Evolutionary conservation across 495 filamentous ascomycete genomes (phyloP).

Genomic region (Thozetella sp.): DNA sequence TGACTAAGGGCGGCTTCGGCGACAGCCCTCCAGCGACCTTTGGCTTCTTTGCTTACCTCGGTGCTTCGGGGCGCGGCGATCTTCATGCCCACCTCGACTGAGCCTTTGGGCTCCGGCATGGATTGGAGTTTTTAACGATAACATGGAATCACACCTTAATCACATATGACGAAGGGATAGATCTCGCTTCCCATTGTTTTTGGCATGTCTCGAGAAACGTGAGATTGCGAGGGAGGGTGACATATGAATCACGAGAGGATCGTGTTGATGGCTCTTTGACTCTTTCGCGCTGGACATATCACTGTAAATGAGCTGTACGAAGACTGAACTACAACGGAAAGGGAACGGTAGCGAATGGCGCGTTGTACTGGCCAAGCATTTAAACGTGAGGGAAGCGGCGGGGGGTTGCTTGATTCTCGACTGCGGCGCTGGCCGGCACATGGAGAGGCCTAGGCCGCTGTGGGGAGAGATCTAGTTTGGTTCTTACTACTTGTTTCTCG

Average conservation of each 20-base stretch:
- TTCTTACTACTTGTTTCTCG: too few species aligned
- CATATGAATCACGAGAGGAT: constrained; percentile 30
- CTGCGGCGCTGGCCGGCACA: too few species aligned
- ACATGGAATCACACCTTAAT: background rate
- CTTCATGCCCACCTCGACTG: background rate
- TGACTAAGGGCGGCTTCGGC: too few species aligned
- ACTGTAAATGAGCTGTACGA: constrained; percentile 19
- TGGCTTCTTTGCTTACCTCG: too few species aligned
- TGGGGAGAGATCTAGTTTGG: background rate
- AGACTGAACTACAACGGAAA: constrained; percentile 7
- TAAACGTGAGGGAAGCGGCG: background rate
- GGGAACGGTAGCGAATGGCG: background rate
- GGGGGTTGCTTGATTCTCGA: background rate
- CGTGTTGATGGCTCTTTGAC: constrained; percentile 23
- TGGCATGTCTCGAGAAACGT: constrained; percentile 10
- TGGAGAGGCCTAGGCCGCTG: too few species aligned
- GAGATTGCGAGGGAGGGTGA: constrained; percentile 8
- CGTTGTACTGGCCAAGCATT: background rate
- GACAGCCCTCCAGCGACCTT: too few species aligned
- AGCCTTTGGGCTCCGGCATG: background rate
- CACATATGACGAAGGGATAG: constrained; percentile 11
- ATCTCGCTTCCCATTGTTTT: constrained; percentile 21
- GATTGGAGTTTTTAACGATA: background rate
- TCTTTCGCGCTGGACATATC: constrained; percentile 41
- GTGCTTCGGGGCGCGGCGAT: background rate